Base-by-base conservation (phyloP, 2,329 filamentous ascomycete genomes). In the Chaetomium globosum region DNA sequence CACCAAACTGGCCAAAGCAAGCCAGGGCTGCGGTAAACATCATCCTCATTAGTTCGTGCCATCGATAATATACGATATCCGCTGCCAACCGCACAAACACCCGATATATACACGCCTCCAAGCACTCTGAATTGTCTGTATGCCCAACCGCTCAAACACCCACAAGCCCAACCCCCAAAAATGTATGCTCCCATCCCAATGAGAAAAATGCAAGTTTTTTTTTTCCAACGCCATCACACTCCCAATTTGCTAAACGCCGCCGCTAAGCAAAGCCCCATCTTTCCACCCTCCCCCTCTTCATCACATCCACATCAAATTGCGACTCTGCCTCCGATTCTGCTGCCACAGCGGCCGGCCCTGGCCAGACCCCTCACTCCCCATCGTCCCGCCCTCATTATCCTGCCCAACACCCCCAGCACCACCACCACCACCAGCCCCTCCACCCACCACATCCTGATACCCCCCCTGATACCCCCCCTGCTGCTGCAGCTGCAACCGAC, bases 261-360 rank as follows among this genome's bases (percentile, higher is more conserved):
- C 9, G 60, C 33, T 28, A 51, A 54, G n/a, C 43, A 60, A 23
- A 10, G 2, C 6, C 46, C 16, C 16, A 19, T 43, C 39, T 16
- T 16, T 43, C 36, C 12, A n/a, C 33, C 9, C 33, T 33, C 10
- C 8, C 10, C 10, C 31, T 10, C 10, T 8, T 33, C 52, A 19
- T 69, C 62, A 81, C 75, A 80, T 76, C 80, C 80, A 82, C 75
- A 79, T 80, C 68, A 81, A 65, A 72, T 80, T 84, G 59, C 82
- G 76, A 67, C 76, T 78, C 67, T 80, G 80, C 62, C 78, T 77
- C 64, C 82, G 76, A 59, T 83, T 83, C 74, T 85, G 83, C 74
- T 85, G 82, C 83, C 83, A 85, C 46, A 85, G 73, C 5, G 82
- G 81, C 51, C 80, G 65, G 39, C 61, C 64, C 31, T 53, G 60